Evolutionary conservation across 1,139 yeast species (phyloP).

Genomic region (Geotrichum phurueaensis): DNA sequence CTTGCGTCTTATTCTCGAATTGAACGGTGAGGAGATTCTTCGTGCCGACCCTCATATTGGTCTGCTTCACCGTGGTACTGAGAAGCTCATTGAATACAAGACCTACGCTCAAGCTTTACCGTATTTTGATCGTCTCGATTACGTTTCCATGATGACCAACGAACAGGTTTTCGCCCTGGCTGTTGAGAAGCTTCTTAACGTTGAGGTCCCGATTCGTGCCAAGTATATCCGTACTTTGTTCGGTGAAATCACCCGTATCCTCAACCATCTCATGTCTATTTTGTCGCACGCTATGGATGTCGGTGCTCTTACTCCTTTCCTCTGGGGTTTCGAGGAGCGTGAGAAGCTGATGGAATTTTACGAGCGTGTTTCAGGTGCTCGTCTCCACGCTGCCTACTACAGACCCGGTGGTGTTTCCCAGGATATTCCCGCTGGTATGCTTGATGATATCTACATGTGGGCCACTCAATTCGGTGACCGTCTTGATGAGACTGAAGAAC

Average conservation of each 20-base stretch:
- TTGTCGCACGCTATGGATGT: conserved; percentile 91
- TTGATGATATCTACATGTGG: conserved; percentile 93
- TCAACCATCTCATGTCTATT: conserved; percentile 84
- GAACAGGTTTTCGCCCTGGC: conserved; percentile 83
- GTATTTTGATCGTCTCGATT: conserved; percentile 81
- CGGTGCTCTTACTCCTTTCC: conserved; percentile 87
- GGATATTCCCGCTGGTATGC: conserved; percentile 77
- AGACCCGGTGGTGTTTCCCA: conserved; percentile 93
- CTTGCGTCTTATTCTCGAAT: conserved; percentile 75
- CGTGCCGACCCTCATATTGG: conserved; percentile 89
- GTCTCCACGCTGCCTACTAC: conserved; percentile 81
- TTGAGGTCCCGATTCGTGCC: conserved; percentile 79
- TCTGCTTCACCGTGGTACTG: conserved; percentile 81
- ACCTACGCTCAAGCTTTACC: conserved; percentile 85
- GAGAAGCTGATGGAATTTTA: conserved; percentile 91
- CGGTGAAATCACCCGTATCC: conserved; percentile 79
- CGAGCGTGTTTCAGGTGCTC: conserved; percentile 87
- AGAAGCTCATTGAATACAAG: conserved; percentile 77
- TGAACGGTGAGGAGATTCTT: conserved; percentile 83
- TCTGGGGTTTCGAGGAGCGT: conserved; percentile 94
- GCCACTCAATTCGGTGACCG: conserved; percentile 94
- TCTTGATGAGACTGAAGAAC: conserved; percentile 84
- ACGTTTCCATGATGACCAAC: conserved; percentile 89
- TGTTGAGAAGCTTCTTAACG: conserved; percentile 76
- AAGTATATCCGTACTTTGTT: conserved; percentile 80